phyloP scores from a whole-genome alignment of 1,139 yeast genomes.

The Candida glucosophila region DNA sequence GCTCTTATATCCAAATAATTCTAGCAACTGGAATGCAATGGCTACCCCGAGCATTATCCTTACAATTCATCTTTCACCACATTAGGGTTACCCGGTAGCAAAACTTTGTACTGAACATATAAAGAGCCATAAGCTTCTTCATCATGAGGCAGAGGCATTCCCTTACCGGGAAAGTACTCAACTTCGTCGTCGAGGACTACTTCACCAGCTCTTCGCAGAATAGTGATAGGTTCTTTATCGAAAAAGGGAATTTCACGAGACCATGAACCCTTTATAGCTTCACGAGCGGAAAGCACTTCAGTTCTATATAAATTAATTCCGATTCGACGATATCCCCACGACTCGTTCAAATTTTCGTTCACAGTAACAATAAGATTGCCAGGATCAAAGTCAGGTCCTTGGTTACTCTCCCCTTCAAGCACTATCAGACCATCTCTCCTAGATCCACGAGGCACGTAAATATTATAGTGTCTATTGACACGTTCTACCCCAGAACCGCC shows the following conservation, averaged over 20 bases:
- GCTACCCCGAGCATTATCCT: too few species aligned
- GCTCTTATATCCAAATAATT: too few species aligned
- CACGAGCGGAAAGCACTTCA: constrained; percentile 64
- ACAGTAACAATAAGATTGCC: constrained; percentile 68
- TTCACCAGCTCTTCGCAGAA: constrained; percentile 44
- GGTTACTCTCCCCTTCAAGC: constrained; percentile 74
- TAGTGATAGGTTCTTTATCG: constrained; percentile 40
- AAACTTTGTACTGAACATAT: constrained; percentile 58
- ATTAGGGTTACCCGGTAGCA: constrained; percentile 29
- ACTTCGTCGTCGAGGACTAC: constrained; percentile 58
- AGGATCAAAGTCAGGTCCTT: constrained; percentile 68
- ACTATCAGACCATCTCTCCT: constrained; percentile 51
- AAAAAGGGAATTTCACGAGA: constrained; percentile 53
- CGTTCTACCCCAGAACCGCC: constrained; percentile 59
- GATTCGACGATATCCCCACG: constrained; percentile 82
- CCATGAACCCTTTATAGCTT: constrained; percentile 81
- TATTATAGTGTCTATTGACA: constrained; percentile 47
- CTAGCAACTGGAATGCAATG: too few species aligned
- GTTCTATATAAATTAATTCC: constrained; percentile 70
- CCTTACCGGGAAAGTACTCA: constrained; percentile 62
- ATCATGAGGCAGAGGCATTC: constrained; percentile 63
- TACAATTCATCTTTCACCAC: constrained; percentile 16
- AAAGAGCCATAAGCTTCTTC: constrained; percentile 66
- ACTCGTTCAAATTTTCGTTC: constrained; percentile 42
- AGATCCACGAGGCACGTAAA: constrained; percentile 65